A percentile compares a stretch with the other conserved stretches of the same genome.
These are phyloP conservation scores for Quercus robur DNA, from an alignment of 306 rosid genomes.

Conservation along the genomic window DNA sequence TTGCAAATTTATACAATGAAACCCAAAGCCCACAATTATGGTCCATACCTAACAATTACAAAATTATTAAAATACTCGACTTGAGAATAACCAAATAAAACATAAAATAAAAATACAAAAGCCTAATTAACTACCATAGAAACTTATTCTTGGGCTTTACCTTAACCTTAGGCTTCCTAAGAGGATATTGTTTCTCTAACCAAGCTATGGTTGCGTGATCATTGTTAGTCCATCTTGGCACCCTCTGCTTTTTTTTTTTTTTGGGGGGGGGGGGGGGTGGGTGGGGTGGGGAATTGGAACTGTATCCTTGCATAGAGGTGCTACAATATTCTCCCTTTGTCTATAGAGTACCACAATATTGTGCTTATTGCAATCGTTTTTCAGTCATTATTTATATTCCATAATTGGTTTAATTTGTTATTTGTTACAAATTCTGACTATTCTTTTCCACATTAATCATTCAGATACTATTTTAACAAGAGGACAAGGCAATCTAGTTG, in stretches of 20 bases:
- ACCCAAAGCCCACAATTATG: no score
- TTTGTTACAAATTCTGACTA: constrained; percentile 4
- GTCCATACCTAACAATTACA: no score
- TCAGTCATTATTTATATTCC: background rate
- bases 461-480: constrained; percentile 84
- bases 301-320: background rate
- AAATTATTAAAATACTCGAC: no score
- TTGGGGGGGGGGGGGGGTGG: no score
- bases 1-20: no score
- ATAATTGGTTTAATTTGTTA: constrained; percentile 2
- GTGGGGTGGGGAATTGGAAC: background rate
- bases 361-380: background rate
- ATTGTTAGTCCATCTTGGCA: background rate
- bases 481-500: constrained; percentile 77
- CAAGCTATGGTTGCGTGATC: no score
- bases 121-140: no score
- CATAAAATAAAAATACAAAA: no score
- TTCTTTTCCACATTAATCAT: constrained; percentile 12
- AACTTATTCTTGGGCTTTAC: no score
- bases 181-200: no score
- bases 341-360: background rate
- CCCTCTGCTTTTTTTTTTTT: background rate
- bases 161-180: no score
- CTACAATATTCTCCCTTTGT: background rate
- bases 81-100: no score